Base-by-base conservation (phyloP, 179 eudicot genomes). In the Patellifolia procumbens region DNA sequence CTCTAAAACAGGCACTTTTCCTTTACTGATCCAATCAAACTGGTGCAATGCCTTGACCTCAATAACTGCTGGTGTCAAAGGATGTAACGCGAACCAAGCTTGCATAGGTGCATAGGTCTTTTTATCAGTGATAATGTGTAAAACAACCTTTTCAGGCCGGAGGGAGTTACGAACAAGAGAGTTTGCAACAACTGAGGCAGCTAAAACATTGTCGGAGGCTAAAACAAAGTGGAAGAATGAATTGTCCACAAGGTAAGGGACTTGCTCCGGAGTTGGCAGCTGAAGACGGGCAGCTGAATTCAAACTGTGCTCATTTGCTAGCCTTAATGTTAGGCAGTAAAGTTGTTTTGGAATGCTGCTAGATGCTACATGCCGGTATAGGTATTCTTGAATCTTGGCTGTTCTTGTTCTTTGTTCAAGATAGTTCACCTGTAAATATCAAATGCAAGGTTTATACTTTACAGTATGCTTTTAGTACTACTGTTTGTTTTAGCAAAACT, bases 341-440 rank as follows among this genome's bases (percentile, higher is more conserved):
- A 92, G 93, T 70, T 89, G 96, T 77, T 92, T 94, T 0, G 98
- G 98, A 29, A 94, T 92, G 89, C 97, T 88, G 81, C 92, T 94
- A 11, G 98, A 94, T 46, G 98, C 97, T 73, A 94, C 95, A 32
- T 91, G 98, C 49, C 98, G 87, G 75, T 94, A 94, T 20, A 92
- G 83, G 79, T 85, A 91, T 78, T 95, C 97, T 52, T 91, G 97
- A 42, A 93, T 91, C 85, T 92, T 93, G 39, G 97, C 97, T 39
- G 83, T 89, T 86, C 97, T 81, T 26, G 97, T 87, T 70, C 89
- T 93, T 80, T 93, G 88, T 81, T 95, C 99, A 0, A 91, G 84
- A 59, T 84, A 86, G 35, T 80, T 84, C 32, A 94, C 87, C 97
- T 92, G 82, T 11, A 64, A 79, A 66, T n/a, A 76, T 65, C 17